Conservation (phyloP, 2,329 filamentous ascomycete genomes). For the Neonectria neomacrospora region DNA sequence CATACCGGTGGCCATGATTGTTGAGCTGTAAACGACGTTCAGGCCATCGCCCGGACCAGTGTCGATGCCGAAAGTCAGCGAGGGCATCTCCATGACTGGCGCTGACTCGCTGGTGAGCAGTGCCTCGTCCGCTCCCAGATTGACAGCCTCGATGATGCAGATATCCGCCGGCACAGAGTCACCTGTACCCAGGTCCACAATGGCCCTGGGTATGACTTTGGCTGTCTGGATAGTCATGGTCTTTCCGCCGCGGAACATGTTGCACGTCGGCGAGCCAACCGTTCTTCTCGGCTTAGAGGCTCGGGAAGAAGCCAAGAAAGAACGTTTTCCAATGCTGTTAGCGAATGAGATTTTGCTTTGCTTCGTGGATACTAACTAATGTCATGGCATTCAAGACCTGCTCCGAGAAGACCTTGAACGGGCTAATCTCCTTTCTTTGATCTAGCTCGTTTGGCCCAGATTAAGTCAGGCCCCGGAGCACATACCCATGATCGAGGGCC, state of each 20-base stretch:
- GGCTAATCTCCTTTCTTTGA: constrained; percentile 56
- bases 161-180: constrained; percentile 68
- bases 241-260: constrained; percentile 52
- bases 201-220: constrained; percentile 66
- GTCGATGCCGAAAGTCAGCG: constrained; percentile 50
- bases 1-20: constrained; percentile 69
- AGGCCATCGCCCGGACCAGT: constrained; percentile 62
- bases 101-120: constrained; percentile 70
- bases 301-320: constrained; percentile 59
- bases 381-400: constrained; percentile 72
- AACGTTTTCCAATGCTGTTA: constrained; percentile 48
- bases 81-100: constrained; percentile 62
- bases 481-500: constrained; percentile 64
- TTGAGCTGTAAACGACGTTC: constrained; percentile 69
- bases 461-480: constrained; percentile 59
- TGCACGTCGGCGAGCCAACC: constrained; percentile 55
- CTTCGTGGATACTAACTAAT: constrained; percentile 48
- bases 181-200: constrained; percentile 61
- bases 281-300: constrained; percentile 56
- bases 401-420: constrained; percentile 67
- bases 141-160: constrained; percentile 64
- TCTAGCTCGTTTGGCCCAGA: constrained; percentile 68
- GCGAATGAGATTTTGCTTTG: neutral
- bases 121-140: constrained; percentile 72
- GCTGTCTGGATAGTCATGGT: constrained; percentile 47